Base-by-base conservation (phyloP, 495 filamentous ascomycete genomes). In the Aspergillus indologenus region DNA sequence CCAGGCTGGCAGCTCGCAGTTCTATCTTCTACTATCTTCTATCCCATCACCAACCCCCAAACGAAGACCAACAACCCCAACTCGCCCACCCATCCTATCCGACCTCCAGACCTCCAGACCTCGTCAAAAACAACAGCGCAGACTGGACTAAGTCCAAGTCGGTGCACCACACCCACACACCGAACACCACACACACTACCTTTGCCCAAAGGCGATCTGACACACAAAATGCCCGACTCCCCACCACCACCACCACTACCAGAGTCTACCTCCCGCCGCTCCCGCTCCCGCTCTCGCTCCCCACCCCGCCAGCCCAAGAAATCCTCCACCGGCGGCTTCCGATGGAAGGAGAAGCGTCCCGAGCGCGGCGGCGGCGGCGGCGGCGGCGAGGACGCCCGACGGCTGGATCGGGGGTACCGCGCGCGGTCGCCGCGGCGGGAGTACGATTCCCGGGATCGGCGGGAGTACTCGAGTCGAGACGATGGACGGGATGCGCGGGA, bases 291-390 rank as follows among this genome's bases (percentile, higher is more conserved):
- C 50, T 62, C 60, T 5, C 61, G 61, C 52, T 62, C 61, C 18
- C 61, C 61, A 31, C 61, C 55, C 22, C 61, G 56, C 53, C 45
- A 48, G n/a, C 61, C 61, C 45, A 62, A 62, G 52, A 26, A 42
- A 40, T 40, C 34, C 34, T 40, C 34, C 34, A 31, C 47, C 14
- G 56, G 55, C 4, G 61, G 61, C 14, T 62, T 62, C 47, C 51
- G 61, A 54, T 62, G 61, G 61, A 62, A 62, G 20, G 61, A 62
- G 19, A 62, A 62, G 47, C 61, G 61, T 0, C 11, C 52, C 52
- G 26, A 54, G 12, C 42, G 57, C 40, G 24, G 53, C 19, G 55
- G 57, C 21, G 24, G 45, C 21, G 54, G 23, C 23, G 42, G 53
- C 22, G 54, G 44, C 42, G 54, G 52, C 20, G 47, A 61, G 14